Evolutionary conservation across 352 stramenopile species (phyloP).

Genomic region (Ophiocytium majus): DNA sequence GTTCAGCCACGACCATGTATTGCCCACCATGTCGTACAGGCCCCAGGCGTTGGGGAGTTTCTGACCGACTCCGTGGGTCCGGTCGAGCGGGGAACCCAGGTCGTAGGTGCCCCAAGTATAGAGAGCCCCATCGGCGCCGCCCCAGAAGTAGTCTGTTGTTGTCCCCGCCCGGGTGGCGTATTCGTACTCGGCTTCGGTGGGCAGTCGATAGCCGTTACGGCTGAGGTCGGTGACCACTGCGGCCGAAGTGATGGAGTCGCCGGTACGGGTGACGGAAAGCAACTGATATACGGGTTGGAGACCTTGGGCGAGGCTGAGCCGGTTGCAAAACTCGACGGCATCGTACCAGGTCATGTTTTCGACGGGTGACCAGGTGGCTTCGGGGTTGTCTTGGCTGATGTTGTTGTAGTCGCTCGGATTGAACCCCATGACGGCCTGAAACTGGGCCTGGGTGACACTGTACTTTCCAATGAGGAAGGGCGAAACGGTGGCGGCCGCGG

Average conservation of each 20-base stretch:
- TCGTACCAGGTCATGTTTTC: neutral
- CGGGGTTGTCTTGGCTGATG: neutral
- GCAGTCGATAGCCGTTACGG: neutral
- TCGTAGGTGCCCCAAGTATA: neutral
- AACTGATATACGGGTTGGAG: neutral
- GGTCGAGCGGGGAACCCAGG: neutral
- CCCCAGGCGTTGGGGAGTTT: neutral
- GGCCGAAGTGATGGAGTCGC: neutral
- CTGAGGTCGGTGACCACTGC: neutral
- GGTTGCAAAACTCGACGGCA: slow-evolving; percentile 6
- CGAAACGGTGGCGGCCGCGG: neutral
- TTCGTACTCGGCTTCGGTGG: neutral
- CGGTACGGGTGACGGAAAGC: neutral
- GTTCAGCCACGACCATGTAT: neutral
- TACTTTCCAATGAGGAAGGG: neutral
- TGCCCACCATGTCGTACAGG: neutral
- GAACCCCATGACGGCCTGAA: neutral
- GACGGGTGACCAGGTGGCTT: neutral
- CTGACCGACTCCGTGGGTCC: neutral
- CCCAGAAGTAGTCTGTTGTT: neutral
- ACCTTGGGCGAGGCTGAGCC: neutral
- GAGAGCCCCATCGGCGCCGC: neutral
- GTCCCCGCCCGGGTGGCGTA: neutral
- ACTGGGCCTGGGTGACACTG: neutral
- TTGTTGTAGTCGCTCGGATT: neutral